phyloP scores from a whole-genome alignment of 169 alveolate genomes.

The Plasmodium cynomolgi region DNA sequence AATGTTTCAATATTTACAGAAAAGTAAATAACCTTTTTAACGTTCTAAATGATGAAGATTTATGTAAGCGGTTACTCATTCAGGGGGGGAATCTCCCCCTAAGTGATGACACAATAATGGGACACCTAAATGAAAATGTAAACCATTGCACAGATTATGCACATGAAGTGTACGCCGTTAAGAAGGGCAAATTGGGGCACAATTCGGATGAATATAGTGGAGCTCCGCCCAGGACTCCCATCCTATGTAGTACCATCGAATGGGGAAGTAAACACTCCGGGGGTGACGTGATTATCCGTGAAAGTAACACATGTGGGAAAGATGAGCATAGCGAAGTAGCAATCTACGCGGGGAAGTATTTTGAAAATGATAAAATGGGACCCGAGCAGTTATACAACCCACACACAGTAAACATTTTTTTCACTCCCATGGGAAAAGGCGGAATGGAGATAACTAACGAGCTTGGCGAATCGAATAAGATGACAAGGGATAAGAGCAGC shows the following conservation, averaged over 20 bases:
- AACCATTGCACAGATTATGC: not conserved
- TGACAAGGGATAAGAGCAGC: not conserved
- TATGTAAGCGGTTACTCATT: not conserved
- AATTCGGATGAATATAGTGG: not conserved
- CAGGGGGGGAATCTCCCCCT: not conserved
- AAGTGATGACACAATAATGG: not conserved
- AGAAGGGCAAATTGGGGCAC: not conserved
- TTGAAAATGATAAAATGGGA: not conserved
- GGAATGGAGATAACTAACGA: not conserved
- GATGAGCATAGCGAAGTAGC: not conserved
- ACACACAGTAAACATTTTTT: not conserved
- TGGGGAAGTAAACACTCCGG: not conserved
- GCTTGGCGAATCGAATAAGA: not conserved
- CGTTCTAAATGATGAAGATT: conserved; percentile 9
- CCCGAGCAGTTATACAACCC: not conserved
- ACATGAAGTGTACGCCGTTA: not conserved
- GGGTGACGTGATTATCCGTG: not conserved
- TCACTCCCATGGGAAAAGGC: not conserved
- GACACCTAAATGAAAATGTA: not conserved
- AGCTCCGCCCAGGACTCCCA: not conserved
- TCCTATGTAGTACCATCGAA: not conserved
- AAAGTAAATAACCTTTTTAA: not conserved
- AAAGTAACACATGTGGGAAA: not conserved
- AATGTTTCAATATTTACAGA: not conserved
- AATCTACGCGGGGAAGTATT: not conserved